Conservation (phyloP, 345 rosid species). For the Syzygium jambos region DNA sequence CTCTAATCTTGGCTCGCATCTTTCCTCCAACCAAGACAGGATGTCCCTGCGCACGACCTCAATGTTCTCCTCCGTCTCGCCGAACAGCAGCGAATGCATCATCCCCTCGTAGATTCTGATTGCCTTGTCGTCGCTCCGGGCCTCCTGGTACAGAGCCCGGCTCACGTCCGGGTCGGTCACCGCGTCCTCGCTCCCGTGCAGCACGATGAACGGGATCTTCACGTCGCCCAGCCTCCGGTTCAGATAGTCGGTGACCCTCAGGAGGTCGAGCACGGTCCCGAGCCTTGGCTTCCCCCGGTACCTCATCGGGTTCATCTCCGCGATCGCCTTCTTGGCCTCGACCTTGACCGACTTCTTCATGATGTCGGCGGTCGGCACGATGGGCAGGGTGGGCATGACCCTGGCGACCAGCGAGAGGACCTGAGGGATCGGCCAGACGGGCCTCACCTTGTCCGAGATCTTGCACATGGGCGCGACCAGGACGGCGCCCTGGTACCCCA, state of each 20-base stretch:
- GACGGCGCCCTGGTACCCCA: conserved; percentile 56
- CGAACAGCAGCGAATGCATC: conserved; percentile 88
- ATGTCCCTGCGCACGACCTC: conserved; percentile 57
- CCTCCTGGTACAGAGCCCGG: conserved; percentile 36
- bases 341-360: conserved; percentile 49
- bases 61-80: conserved; percentile 73
- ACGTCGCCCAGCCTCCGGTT: conserved; percentile 37
- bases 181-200: conserved; percentile 70
- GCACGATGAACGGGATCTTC: conserved; percentile 48
- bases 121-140: conserved; percentile 50
- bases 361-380: conserved; percentile 67
- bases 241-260: conserved; percentile 59
- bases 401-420: conserved; percentile 38
- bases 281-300: conserved; percentile 73
- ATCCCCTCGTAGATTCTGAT: conserved; percentile 67
- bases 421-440: conserved; percentile 76
- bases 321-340: conserved; percentile 50
- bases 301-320: conserved; percentile 51
- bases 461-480: conserved; percentile 84
- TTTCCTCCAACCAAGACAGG: conserved; percentile 50
- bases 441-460: conserved; percentile 62
- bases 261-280: conserved; percentile 63
- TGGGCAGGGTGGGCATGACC: conserved; percentile 65
- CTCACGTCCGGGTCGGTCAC: conserved; percentile 82
- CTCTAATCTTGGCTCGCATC: conserved; percentile 16